Evolutionary conservation across 2,329 filamentous ascomycete genomes (phyloP).

Genomic region (Botryotinia convoluta): DNA sequence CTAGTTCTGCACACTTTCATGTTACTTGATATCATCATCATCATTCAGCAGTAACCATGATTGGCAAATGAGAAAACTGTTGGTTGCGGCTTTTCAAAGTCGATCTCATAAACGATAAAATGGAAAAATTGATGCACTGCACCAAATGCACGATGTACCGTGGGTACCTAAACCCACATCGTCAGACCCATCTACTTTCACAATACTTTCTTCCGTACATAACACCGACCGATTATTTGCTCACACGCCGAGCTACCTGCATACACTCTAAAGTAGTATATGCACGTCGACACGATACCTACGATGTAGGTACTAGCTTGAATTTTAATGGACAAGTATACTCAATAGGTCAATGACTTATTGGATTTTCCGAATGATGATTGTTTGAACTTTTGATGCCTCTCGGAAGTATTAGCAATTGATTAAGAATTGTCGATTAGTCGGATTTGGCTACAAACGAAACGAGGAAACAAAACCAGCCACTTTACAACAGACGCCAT

Average conservation of each 20-base stretch:
- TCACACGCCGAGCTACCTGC: slow-evolving; percentile 3
- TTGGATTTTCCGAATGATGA: not conserved
- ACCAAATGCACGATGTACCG: slow-evolving; percentile 14
- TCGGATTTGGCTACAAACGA: not conserved
- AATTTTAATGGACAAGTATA: not conserved
- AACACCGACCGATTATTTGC: slow-evolving; percentile 13
- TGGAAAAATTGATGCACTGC: slow-evolving; percentile 11
- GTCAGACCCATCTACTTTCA: slow-evolving; percentile 9
- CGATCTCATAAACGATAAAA: slow-evolving; percentile 5
- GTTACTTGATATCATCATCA: slow-evolving; percentile 1
- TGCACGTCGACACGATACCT: slow-evolving; percentile 11
- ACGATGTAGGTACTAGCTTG: not conserved
- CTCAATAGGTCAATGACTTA: slow-evolving; percentile 4
- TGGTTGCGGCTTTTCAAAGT: slow-evolving; percentile 6
- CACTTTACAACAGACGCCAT: slow-evolving; percentile 7
- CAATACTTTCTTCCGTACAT: slow-evolving; percentile 2
- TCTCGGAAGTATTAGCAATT: not conserved
- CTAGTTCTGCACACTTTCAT: slow-evolving; percentile 12
- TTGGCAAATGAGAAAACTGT: not conserved
- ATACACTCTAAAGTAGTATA: slow-evolving; percentile 10
- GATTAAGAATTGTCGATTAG: not conserved
- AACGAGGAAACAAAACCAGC: not conserved
- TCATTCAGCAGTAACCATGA: not conserved
- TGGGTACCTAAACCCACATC: not conserved
- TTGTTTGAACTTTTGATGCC: not conserved